Evolutionary conservation across 306 rosid species (phyloP), one percentile per base, ranked within the genome.

Genomic region (Medicago truncatula): DNA sequence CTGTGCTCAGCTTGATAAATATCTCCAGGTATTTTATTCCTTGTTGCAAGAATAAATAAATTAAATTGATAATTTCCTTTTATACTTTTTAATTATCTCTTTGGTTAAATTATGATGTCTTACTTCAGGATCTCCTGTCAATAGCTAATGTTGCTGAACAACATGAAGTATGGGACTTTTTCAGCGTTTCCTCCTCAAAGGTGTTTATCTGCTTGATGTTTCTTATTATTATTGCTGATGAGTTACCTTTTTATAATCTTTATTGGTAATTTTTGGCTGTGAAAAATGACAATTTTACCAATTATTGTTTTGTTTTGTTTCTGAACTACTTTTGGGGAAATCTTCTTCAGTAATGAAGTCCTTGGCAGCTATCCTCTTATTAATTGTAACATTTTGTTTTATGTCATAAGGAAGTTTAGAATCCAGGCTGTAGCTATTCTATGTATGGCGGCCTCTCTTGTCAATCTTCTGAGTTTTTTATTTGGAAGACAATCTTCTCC

Each of bases 161-260:
- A 66, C 99, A 88, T 80, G 99, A 96, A 89, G 97, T 96, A 71
- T 92, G 93, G 99, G 99, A 96, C 69, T 96, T 96, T 81, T 84
- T 96, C 63, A 92, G 99, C 81, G 82, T 40, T 88, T n/a, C n/a
- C n/a, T 88, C 98, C 20, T 96, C 99, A 31, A 90, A 96, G 98
- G 99, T 96, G 76, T 71, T 78, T 36, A 62, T 83, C 47, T 71
- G 75, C 77, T 67, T 82, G 31, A 41, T 63, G 34, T 80, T 67
- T 47, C 41, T 80, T 74, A 53, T 57, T 79, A 18, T 38, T 73
- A 39, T 13, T 79, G 54, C 34, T 67, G 28, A 70, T 59, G 76
- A 77, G 28, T 40, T 66, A 5, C 71, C 34, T 34, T 8, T 15
- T 14, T 57, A 36, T 68, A 49, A 61, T 67, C 58, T 39, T 21